Base-by-base conservation (phyloP, 345 rosid genomes). In the Passiflora organensis region DNA sequence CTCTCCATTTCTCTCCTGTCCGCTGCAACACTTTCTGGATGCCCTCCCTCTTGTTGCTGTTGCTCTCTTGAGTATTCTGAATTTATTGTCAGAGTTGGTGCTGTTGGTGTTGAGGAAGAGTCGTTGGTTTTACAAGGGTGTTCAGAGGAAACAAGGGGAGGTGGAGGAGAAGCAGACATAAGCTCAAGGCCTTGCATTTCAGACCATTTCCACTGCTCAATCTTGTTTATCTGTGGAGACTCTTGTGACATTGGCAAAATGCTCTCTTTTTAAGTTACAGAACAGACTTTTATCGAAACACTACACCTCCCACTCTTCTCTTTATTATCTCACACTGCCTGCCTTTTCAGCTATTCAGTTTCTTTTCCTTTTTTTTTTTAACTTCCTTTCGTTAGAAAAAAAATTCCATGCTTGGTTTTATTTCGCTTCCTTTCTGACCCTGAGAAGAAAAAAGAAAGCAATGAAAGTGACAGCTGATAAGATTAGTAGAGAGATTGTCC, bases 131-230 rank as follows among this genome's bases (percentile, higher is more conserved):
- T 71, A 34, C 23, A 65, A 64, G 66, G 59, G 61, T 62, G 51
- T 56, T 28, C 5, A 2, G 34, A 3, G 8, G 34, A 28, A 8
- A 68, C 52, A 51, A 68, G 23, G 38, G 15, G 54, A 48, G 67
- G 50, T 57, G 55, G 44, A 60, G 56, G 37, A 49, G 58, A 36
- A 47, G 59, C 34, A 56, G 96, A 65, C 24, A 79, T 68, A 63
- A 93, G 96, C 71, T 93, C 99, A 72, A 93, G 91, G 37, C 96
- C 96, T 84, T 89, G 95, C 91, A 93, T 84, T 82, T 89, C 95
- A 23, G 94, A 82, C 94, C 96, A 93, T 74, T 80, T 85, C 99
- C 96, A 93, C 65, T 81, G 83, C 78, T 93, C 95, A 53, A 70
- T 72, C 77, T 78, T 67, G 72, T 80, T 79, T 80, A 76, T 80